Evolutionary conservation across 352 stramenopile genomes (phyloP), one percentile per base, ranked within the genome.

Genomic region (Aphanomyces euteiches): DNA sequence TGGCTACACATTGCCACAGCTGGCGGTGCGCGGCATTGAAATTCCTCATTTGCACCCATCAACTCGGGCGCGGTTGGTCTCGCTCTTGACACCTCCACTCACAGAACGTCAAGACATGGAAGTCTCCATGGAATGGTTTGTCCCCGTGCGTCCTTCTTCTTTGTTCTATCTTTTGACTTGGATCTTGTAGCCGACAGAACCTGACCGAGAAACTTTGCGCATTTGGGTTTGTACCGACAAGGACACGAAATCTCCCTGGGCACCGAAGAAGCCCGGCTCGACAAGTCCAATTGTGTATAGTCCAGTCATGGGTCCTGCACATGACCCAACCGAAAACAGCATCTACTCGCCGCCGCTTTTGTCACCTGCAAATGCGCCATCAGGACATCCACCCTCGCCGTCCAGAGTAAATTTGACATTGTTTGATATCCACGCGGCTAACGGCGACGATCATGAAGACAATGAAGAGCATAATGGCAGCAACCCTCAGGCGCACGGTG

Each of bases 111-210:
- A 79, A 12, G 87, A 95, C 69, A 67, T 95, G 0, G 85, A 93
- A 71, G 84, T 95, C 36, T 93, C 83, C 72, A 92, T 95, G 84
- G 87, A 95, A 64, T 93, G 87, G 87, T 93, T 95, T 74, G 87
- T 80, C 17, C 85, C 85, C 53, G 84, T 92, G 79, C 54, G 73
- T 80, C 43, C 47, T 58, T 59, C 43, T 47, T 12, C 34, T 75
- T 48, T 7, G 34, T 34, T 12, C 56, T 56, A 37, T 50, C 50
- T 63, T 48, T 74, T 56, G 69, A 56, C 74, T 71, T 72, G 28
- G 8, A 15, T 60, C 53, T 36, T 71, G 47, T 66, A 67, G 43
- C 39, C 47, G 39, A 28, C 34, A 36, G 53, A 21, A 40, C 60
- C 36, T 56, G 50, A 48, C 19, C 59, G 40, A 48, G 85, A 95